Percentiles rank a stretch among this genome's conserved stretches.
phyloP scores from a whole-genome alignment of 306 rosid species.

The Acmispon strigosus region DNA sequence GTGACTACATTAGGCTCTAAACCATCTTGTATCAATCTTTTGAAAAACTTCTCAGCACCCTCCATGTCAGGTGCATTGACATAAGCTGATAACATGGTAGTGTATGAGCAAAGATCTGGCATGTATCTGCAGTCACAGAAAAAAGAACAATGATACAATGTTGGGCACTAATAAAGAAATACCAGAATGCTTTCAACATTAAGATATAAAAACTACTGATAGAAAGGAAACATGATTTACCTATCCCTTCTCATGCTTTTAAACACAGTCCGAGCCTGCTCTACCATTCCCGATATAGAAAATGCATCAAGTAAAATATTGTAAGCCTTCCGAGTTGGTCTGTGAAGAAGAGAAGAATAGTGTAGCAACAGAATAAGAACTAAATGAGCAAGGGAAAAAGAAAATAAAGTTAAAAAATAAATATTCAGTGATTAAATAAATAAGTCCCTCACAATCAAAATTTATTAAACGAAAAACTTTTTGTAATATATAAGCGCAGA shows the following conservation, averaged over 20 bases:
- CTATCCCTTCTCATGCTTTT: slow-evolving; percentile 96
- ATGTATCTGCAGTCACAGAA: slow-evolving; percentile 41
- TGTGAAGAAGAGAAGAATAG: slow-evolving; percentile 28
- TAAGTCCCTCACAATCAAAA: background rate
- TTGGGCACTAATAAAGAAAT: background rate
- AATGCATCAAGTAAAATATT: slow-evolving; percentile 88
- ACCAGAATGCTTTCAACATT: background rate
- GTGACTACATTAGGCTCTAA: slow-evolving; percentile 76
- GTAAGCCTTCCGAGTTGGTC: slow-evolving; percentile 92
- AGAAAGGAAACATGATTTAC: slow-evolving; percentile 33
- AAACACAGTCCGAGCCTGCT: slow-evolving; percentile 77
- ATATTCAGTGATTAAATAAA: background rate
- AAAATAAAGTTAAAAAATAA: background rate
- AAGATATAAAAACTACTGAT: background rate
- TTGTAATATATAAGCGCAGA: background rate
- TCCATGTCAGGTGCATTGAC: slow-evolving; percentile 88
- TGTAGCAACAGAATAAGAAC: background rate
- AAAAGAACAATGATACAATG: slow-evolving; percentile 11
- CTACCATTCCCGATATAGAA: slow-evolving; percentile 94
- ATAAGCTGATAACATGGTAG: slow-evolving; percentile 87
- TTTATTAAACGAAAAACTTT: background rate
- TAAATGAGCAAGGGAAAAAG: no score
- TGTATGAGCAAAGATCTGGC: slow-evolving; percentile 81
- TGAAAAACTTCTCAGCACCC: slow-evolving; percentile 81
- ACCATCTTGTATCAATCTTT: slow-evolving; percentile 66